Percentiles rank a stretch among this genome's conserved stretches.
Evolutionary conservation across 352 stramenopile genomes (phyloP).

Genomic region (Peronosclerospora sorghi): DNA sequence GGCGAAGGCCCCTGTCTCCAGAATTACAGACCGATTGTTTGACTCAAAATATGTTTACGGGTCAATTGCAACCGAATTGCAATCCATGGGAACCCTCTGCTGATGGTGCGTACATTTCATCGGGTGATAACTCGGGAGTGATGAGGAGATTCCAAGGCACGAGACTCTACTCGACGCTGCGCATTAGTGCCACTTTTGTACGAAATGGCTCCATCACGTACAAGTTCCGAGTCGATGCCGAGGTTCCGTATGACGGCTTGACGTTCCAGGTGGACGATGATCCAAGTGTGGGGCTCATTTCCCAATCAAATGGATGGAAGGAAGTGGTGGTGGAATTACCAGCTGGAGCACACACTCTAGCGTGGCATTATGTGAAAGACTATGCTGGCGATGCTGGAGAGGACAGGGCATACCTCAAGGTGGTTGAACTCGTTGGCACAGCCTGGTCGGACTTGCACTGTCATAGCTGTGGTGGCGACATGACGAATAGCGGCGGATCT

Average conservation of each 20-base stretch:
- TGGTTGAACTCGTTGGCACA: conserved; percentile 79
- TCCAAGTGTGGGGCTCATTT: conserved; percentile 37
- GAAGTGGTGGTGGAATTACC: conserved; percentile 46
- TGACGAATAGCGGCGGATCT: conserved; percentile 64
- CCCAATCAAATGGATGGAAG: conserved; percentile 57
- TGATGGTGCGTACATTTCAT: conserved; percentile 51
- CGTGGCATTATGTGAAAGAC: conserved; percentile 78
- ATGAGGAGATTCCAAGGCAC: conserved; percentile 48
- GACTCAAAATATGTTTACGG: conserved; percentile 66
- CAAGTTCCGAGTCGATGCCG: conserved; percentile 64
- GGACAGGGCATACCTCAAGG: conserved; percentile 61
- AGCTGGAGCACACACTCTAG: conserved; percentile 52
- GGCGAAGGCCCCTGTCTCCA: conserved; percentile 41
- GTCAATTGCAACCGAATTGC: conserved; percentile 68
- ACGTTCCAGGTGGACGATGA: conserved; percentile 67
- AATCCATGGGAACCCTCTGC: conserved; percentile 47
- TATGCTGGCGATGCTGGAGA: conserved; percentile 55
- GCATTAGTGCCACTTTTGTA: conserved; percentile 67
- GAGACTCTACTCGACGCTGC: conserved; percentile 63
- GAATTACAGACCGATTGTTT: conserved; percentile 65
- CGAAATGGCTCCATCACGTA: conserved; percentile 63
- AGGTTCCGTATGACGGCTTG: conserved; percentile 63
- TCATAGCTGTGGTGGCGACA: conserved; percentile 61
- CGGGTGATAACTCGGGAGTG: conserved; percentile 61
- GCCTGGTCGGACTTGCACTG: conserved; percentile 59